Evolutionary conservation across 306 rosid species (phyloP), one percentile per base, ranked within the genome.

Genomic region (Myrica gale): DNA sequence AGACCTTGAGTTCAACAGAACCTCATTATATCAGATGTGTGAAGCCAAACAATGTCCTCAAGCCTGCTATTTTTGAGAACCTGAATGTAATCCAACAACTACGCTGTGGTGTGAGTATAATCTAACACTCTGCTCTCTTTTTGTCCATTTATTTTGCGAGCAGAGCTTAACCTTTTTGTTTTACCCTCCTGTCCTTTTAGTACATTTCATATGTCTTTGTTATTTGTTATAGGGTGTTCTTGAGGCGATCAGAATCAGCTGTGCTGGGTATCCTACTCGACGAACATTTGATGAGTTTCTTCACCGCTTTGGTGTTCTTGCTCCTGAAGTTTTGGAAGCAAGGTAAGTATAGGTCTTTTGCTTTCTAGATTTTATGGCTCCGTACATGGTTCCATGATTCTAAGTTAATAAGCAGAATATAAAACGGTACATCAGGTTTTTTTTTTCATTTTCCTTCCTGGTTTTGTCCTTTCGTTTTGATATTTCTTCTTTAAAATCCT

Each of bases 21-120:
- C 99, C 99, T 84, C 97, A 96, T 85, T 96, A 92, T 85, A 96
- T 96, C 87, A 89, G 98, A 90, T 96, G 99, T 82, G 99, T 96
- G 86, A 96, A 96, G 87, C 99, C 99, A 67, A 96, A 96, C 78
- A 96, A 88, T 87, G 97, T 82, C 71, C 98, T 96, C 81, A 96
- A 87, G 93, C 99, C 98, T 74, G 91, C 94, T 69, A 92, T 96
- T 79, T 91, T 96, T 73, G 98, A 96, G 89, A 92, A 92, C 78
- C 62, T 86, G 76, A 96, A 89, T 68, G 90, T 96, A 32, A 96
- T 96, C 88, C 99, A 96, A 65, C 99, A 96, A 84, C 72, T 96
- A 79, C 98, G 98, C 52, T 96, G 99, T 88, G 99, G 99, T 84
- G 98, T 96, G 89, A 89, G 98, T 92, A 90, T 73, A 81, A 76